Percentiles rank a stretch among this genome's conserved stretches.
phyloP scores from a whole-genome alignment of 2,329 filamentous ascomycete species.

The Ophiostoma triangulosporum region DNA sequence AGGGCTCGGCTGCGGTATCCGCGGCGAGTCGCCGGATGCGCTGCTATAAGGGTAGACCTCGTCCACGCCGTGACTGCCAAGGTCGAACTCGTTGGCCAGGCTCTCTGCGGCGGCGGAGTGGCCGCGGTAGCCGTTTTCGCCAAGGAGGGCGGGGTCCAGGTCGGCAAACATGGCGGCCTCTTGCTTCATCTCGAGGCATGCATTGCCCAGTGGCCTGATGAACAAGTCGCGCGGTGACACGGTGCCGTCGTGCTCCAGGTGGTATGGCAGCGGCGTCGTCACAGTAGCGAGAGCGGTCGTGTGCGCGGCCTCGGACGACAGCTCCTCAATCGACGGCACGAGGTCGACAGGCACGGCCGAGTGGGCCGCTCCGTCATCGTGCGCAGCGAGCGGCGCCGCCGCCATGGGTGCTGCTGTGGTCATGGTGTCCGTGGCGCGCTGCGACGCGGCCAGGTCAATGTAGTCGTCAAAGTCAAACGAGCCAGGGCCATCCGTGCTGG shows the following conservation, averaged over 20 bases:
- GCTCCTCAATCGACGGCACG: background rate
- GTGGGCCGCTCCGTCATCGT: background rate
- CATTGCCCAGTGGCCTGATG: background rate
- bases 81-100: background rate
- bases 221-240: constrained; percentile 2
- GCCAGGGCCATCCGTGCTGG: background rate
- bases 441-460: background rate
- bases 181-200: background rate
- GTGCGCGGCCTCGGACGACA: background rate
- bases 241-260: background rate
- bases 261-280: background rate
- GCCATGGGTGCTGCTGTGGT: background rate
- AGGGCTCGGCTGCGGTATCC: background rate
- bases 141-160: background rate
- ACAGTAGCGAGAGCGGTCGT: background rate
- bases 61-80: background rate
- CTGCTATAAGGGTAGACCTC: background rate
- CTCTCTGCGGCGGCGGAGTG: background rate
- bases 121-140: background rate
- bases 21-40: background rate
- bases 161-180: background rate
- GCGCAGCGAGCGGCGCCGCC: background rate
- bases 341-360: background rate
- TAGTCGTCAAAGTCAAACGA: constrained; percentile 1
- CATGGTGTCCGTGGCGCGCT: background rate